Conservation (phyloP, 192 early-diverging fungal species). For the Phycomyces blakesleeanus region DNA sequence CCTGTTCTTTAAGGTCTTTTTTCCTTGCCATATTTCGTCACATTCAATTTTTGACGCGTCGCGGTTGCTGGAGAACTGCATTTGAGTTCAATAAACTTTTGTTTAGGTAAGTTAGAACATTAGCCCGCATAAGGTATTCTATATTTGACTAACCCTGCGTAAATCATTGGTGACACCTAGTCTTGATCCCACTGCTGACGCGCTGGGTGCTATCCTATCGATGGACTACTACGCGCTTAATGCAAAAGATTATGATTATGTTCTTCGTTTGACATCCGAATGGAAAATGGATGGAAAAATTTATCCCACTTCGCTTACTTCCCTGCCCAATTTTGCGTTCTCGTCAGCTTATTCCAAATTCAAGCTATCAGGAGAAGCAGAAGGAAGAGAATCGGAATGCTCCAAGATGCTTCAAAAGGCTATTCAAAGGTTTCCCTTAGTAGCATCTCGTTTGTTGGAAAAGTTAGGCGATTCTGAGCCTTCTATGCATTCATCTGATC, state of each 20-base stretch:
- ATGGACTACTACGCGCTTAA: constrained; percentile 87
- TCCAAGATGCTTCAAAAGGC: constrained; percentile 61
- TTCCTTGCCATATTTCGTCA: constrained; percentile 82
- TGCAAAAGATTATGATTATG: constrained; percentile 66
- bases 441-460: constrained; percentile 57
- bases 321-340: constrained; percentile 71
- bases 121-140: background rate
- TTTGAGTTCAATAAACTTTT: constrained; percentile 86
- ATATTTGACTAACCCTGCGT: too few species aligned
- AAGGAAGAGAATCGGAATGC: constrained; percentile 35
- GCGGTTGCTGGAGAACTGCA: constrained; percentile 91
- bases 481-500: background rate
- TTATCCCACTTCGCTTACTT: constrained; percentile 34
- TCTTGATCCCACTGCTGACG: constrained; percentile 75
- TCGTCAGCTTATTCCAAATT: constrained; percentile 74
- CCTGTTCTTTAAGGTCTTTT: constrained; percentile 44
- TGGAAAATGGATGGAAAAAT: constrained; percentile 12
- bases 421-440: constrained; percentile 68
- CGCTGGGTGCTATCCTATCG: constrained; percentile 67
- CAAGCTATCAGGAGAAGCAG: constrained; percentile 65
- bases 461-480: constrained; percentile 61
- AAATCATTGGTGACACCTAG: constrained; percentile 30
- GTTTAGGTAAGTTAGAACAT: constrained; percentile 23
- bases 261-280: constrained; percentile 30
- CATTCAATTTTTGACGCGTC: constrained; percentile 76